Evolutionary conservation across 2,329 filamentous ascomycete species (phyloP), one percentile per base, ranked within the genome.

Genomic region (Biscogniauxia sp.): DNA sequence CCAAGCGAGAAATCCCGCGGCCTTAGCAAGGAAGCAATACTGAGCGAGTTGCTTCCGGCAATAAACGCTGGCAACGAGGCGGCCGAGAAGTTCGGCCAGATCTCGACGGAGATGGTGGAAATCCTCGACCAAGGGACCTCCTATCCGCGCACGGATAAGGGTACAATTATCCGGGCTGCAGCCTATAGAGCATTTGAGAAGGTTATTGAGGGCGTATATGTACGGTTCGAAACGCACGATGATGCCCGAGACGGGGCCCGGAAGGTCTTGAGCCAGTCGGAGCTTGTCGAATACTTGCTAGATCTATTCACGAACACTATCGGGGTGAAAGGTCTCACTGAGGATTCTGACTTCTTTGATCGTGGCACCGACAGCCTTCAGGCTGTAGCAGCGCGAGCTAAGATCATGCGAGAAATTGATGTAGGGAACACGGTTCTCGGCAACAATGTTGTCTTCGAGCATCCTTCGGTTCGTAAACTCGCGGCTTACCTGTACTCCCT

Each of bases 71-170:
- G 82, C 0, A 87, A 88, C 60, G 67, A 74, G 0, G 67, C 73
- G 13, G 79, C 77, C 20, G 83, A 80, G 62, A 80, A 78, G 0
- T 88, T 85, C 64, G 80, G 80, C 0, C 78, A 79, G 15, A 79
- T 88, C 1, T 80, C 80, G 0, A 77, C 72, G 17, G 83, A 86
- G 3, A 78, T 88, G 68, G 74, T 88, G 0, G 69, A 80, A 0
- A 68, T 86, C 2, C 71, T 85, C 2, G 74, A 78, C 0, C 64
- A 74, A 0, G 79, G 78, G 0, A 77, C 76, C 4, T 63, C 70
- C 2, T 86, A 83, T 63, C 77, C 82, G 1, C 72, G 71, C 49
- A 86, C 84, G 0, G 84, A 86, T 61, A 86, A 87, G 68, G 82
- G 82, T 2, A 86, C 82, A 0, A 78, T 83, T 58, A 85, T 86